Evolutionary conservation across 441 rosid species (phyloP), one percentile per base, ranked within the genome.

Genomic region (Pelargonium cotyledonis): DNA sequence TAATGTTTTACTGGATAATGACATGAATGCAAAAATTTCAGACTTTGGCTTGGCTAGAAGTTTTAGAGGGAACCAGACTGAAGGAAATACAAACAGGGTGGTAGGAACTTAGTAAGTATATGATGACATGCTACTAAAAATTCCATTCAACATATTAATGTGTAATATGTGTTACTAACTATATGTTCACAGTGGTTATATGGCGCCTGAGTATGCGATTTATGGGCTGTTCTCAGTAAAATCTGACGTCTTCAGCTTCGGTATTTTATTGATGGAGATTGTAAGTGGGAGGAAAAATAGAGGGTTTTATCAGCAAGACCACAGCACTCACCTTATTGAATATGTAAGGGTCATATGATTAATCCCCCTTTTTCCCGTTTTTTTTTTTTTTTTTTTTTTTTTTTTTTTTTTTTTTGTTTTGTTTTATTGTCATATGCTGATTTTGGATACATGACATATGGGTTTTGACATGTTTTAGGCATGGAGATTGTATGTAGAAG

Each of bases 21-120:
- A 72, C 35, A 21, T 77, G 66, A 70, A 31, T 2, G 79, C 83
- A 0, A 77, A 80, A 49, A 78, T 44, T 8, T 77, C 81, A 1
- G 78, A 81, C 68, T 81, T 81, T 31, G 82, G 82, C 7, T 53
- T 81, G 68, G 83, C 83, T 23, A 82, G 71, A 14, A 77, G 71
- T 2, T 68, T 64, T 65, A 65, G 23, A 51, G 77, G 76, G 0
- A 41, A 65, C 8, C 65, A 68, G 18, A 6, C 26, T 70, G 73
- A 63, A 62, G 81, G 68, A 31, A 35, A 35, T 35, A 35, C 40
- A 35, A 35, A 35, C 40, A 35, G 40, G 40, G 40, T 35, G 40
- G 40, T 35, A 35, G 40, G 40, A 35, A 35, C 40, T 35, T 35
- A 35, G 40, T 35, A 35, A 35, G 40, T 35, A 35, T 35, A 35